These are phyloP conservation scores for Colletotrichum melonis DNA, from an alignment of 2,329 filamentous ascomycete genomes.

Conservation along the genomic window DNA sequence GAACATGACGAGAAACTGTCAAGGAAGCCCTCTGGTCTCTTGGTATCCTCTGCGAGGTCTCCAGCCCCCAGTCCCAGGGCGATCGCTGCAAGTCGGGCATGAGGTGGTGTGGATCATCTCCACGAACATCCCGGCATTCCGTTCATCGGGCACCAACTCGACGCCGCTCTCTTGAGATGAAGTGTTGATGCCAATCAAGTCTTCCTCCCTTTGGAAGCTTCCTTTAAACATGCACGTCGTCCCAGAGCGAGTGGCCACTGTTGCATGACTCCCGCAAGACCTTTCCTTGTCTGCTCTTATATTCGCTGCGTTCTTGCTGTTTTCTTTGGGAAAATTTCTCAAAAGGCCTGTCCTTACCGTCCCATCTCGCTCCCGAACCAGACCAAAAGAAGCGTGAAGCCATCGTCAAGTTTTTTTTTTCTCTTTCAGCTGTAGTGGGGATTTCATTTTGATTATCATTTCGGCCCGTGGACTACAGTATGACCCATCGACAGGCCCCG, in stretches of 20 bases:
- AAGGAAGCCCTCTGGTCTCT: background rate
- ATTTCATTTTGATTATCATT: background rate
- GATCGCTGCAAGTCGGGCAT: slow-evolving; percentile 34
- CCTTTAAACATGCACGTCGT: slow-evolving; percentile 28
- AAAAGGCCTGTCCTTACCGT: slow-evolving; percentile 29
- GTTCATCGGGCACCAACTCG: slow-evolving; percentile 32
- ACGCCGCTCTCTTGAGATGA: background rate
- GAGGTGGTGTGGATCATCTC: slow-evolving; percentile 30
- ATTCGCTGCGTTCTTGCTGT: background rate
- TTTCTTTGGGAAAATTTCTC: background rate
- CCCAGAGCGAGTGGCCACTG: slow-evolving; percentile 3
- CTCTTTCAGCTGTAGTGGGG: background rate
- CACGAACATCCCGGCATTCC: slow-evolving; percentile 28
- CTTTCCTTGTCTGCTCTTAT: slow-evolving; percentile 27
- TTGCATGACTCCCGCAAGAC: slow-evolving; percentile 26
- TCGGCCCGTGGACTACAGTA: slow-evolving; percentile 11
- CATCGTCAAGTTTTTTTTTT: slow-evolving; percentile 14
- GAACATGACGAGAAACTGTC: background rate
- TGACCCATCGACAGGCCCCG: slow-evolving; percentile 14
- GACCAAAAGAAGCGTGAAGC: background rate
- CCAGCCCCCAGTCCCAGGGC: slow-evolving; percentile 27
- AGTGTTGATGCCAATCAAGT: background rate
- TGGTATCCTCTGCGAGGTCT: background rate
- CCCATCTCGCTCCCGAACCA: background rate
- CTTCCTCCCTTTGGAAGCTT: slow-evolving; percentile 1